Evolutionary conservation across 208 protist species (phyloP), one percentile per base, ranked within the genome.

Genomic region (Herpetomonas samuelpessoai): DNA sequence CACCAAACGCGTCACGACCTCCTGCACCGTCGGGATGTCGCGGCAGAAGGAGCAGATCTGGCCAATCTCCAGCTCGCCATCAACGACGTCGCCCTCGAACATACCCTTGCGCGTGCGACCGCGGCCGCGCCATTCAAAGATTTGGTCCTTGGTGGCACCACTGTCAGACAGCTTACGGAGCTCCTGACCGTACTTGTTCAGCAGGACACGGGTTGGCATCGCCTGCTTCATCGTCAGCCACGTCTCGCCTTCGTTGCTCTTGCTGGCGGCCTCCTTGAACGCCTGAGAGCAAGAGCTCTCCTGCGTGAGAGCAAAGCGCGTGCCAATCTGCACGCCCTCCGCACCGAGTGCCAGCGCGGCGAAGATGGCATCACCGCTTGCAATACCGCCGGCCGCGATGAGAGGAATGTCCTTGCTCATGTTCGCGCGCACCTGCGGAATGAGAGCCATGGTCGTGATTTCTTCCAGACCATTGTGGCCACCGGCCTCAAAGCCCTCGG

Each of bases 401-500:
- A 93, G 83, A 7, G 88, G 88, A 21, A 95, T 78, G 48, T 74
- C 66, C 3, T 83, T 76, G 28, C 70, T 67, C 19, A 91, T 58
- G n/a, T 53, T 65, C 44, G 57, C 41, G 21, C 78, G 72, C 61
- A 88, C 77, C 50, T 83, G 72, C 21, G 81, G 81, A 29, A 88
- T 82, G 50, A 88, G 67, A 30, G 76, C 73, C 74, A 88, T 72
- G 18, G 81, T 84, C 22, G 81, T 79, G 64, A 83, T 80, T 65
- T 88, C 81, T 57, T 88, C 81, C 25, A 79, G 35, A 3, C 77
- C 81, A 47, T 88, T 83, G 65, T 88, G 81, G 9, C 81, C 81
- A 35, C 81, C 81, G 0, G 81, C 81, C 68, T 95, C 88, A 60
- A 92, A 93, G 30, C 86, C 88, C 14, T 93, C 86, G 18, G 88